Evolutionary conservation across 805 yeast species (phyloP), one percentile per base, ranked within the genome.

Genomic region (Vanderwaltozyma yarrowii): DNA sequence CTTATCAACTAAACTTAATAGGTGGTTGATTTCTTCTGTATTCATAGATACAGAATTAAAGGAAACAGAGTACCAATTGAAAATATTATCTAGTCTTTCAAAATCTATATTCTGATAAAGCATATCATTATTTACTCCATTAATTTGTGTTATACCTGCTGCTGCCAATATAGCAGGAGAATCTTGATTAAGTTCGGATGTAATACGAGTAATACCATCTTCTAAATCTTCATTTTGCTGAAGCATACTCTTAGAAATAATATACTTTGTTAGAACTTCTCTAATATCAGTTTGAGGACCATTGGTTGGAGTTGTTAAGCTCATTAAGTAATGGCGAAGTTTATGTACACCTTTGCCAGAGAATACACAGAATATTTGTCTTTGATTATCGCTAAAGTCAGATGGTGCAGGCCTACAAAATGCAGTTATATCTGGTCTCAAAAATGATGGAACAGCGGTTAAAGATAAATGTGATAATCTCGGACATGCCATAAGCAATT

Each of bases 361-460:
- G 55, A 87, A 92, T 11, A 89, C 98, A 64, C 97, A 89, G 54
- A 92, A 89, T 35, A 83, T 70, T 17, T 78, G 72, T 46, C 79
- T 79, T 59, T 92, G 98, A 51, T 80, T 80, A 39, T 79, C 84
- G 37, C 80, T 87, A 58, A 92, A 88, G 50, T 87, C 96, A 11
- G 82, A 76, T 4, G 98, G 97, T 2, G 97, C 92, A 8, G 80
- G 83, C 21, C 97, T 78, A 58, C 96, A 88, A 60, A 76, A 88
- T 46, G 74, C 77, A 0, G 89, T 81, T 35, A 89, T 76, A 52
- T 89, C 96, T 9, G 80, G 71, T 43, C 95, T 71, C 55, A 89
- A 69, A 62, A 92, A 89, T n/a, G 94, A 82, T 1, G 80, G 69
- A 19, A 89, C 87, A 0, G 97, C 98, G 0, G 97, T 92, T 43